Conservation (phyloP, 179 eudicot species). For the Silene coronaria region DNA sequence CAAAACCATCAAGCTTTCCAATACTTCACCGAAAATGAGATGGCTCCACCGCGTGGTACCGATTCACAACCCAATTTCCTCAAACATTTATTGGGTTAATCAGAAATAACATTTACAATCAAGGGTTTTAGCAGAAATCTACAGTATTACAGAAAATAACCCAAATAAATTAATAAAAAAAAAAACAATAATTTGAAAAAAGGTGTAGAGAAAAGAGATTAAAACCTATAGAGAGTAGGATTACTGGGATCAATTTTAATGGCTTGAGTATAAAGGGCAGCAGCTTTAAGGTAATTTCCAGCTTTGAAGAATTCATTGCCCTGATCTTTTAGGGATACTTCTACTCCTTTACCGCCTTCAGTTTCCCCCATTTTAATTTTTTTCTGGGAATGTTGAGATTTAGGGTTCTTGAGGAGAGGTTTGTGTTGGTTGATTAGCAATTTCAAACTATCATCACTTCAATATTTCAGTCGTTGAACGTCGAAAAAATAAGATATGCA, state of each 20-base stretch:
- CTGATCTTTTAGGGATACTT: slow-evolving; percentile 59
- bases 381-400: not conserved
- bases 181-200: not conserved
- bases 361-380: slow-evolving; percentile 50
- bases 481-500: too few species aligned
- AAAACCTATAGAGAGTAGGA: slow-evolving; percentile 73
- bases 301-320: slow-evolving; percentile 87
- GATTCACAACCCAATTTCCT: not conserved
- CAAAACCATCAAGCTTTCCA: too few species aligned
- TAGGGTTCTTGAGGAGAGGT: not conserved
- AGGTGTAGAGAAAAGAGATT: not conserved
- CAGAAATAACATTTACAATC: not conserved
- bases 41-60: too few species aligned
- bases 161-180: not conserved
- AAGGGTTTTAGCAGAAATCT: not conserved
- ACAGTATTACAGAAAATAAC: not conserved
- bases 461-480: too few species aligned
- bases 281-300: slow-evolving; percentile 88
- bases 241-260: slow-evolving; percentile 79
- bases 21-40: not conserved
- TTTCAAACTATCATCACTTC: not conserved
- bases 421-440: not conserved
- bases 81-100: not conserved
- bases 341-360: slow-evolving; percentile 18
- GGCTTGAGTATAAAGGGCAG: slow-evolving; percentile 96